Evolutionary conservation across 257 asterid genomes (phyloP).

Genomic region (Nicotiana sylvestris): DNA sequence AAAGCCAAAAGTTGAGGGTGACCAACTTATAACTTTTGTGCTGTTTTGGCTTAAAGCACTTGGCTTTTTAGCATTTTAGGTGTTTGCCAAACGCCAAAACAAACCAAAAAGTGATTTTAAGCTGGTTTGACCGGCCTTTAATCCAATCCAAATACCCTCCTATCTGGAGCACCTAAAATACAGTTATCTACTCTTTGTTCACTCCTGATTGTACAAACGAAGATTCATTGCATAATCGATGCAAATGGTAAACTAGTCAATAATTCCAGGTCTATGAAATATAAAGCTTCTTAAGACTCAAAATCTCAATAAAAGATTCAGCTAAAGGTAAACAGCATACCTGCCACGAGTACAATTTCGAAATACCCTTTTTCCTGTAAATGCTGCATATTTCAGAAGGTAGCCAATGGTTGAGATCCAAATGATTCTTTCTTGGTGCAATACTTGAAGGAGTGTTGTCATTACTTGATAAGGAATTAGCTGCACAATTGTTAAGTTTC

Average conservation of each 20-base stretch:
- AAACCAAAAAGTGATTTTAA: no score
- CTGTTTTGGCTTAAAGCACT: no score
- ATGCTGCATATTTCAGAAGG: constrained; percentile 81
- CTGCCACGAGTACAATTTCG: constrained; percentile 92
- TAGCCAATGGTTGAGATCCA: constrained; percentile 80
- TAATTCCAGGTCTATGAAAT: not conserved
- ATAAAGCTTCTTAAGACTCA: not conserved
- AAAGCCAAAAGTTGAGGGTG: no score
- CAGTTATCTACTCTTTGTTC: not conserved
- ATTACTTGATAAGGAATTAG: constrained; percentile 34
- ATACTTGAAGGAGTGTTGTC: constrained; percentile 62
- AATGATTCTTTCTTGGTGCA: constrained; percentile 38
- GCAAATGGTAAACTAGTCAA: not conserved
- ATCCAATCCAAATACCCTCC: no score
- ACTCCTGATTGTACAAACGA: not conserved
- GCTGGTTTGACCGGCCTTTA: no score
- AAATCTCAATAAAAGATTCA: constrained; percentile 14
- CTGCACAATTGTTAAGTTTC: constrained; percentile 24
- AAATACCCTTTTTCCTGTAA: constrained; percentile 78
- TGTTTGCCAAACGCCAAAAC: no score
- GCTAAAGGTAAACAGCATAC: constrained; percentile 31
- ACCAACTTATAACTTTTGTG: no score
- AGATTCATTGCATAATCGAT: not conserved
- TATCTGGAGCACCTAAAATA: not conserved
- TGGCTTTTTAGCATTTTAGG: no score